Evolutionary conservation across 2,329 filamentous ascomycete species (phyloP).

Genomic region (Fusarium phyllophilum): DNA sequence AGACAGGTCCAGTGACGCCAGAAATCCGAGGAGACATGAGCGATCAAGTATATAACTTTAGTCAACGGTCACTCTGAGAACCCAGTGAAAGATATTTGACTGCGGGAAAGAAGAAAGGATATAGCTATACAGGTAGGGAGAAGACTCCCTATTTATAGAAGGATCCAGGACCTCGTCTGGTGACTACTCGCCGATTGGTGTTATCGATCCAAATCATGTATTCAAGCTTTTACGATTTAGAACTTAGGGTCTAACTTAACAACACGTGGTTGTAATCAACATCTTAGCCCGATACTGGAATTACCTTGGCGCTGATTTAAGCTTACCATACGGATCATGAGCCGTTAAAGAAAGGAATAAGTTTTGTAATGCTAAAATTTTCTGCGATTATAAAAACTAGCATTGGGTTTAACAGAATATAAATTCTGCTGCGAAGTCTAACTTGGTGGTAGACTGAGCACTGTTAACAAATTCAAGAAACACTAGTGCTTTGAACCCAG

Average conservation of each 20-base stretch:
- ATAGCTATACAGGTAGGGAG: neutral
- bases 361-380: fast-evolving
- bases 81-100: neutral
- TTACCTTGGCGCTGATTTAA: fast-evolving
- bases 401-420: fast-evolving
- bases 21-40: neutral
- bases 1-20: neutral
- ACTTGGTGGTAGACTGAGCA: neutral
- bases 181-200: neutral
- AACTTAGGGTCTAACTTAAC: neutral
- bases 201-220: neutral
- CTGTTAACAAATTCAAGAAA: neutral
- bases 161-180: neutral
- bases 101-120: neutral
- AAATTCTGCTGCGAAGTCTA: neutral
- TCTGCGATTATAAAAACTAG: no score
- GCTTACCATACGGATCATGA: fast-evolving
- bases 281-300: neutral
- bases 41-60: fast-evolving
- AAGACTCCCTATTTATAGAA: no score
- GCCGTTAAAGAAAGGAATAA: fast-evolving
- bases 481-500: fast-evolving
- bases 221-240: neutral
- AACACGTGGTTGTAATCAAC: neutral
- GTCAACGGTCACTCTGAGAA: neutral